A percentile compares a stretch with the other conserved stretches of the same genome.
These are phyloP conservation scores for Komagataea norvegica DNA, from an alignment of 1,139 yeast species.

Conservation along the genomic window DNA sequence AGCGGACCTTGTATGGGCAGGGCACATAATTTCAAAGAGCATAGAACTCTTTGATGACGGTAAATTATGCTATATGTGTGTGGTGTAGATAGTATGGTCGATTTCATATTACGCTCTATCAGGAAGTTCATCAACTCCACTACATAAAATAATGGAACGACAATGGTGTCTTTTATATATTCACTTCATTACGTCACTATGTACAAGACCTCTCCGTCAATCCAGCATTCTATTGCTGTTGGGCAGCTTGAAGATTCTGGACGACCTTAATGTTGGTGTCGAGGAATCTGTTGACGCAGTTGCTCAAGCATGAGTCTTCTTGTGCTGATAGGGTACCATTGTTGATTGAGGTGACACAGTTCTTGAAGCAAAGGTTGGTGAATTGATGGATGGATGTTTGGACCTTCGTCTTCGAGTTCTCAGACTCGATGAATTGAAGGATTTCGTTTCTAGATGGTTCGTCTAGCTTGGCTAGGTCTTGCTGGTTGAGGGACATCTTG, in stretches of 20 bases:
- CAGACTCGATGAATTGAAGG: slow-evolving; percentile 70
- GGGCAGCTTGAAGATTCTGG: slow-evolving; percentile 34
- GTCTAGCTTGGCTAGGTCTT: slow-evolving; percentile 61
- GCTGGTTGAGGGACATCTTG: slow-evolving; percentile 58
- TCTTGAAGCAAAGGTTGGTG: slow-evolving; percentile 87
- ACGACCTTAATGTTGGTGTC: slow-evolving; percentile 87
- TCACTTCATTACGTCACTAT: not conserved
- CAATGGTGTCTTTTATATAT: not conserved
- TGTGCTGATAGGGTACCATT: slow-evolving; percentile 45
- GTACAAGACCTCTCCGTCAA: not conserved
- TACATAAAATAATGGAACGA: too few species aligned
- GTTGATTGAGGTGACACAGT: slow-evolving; percentile 62
- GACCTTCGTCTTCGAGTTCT: slow-evolving; percentile 82
- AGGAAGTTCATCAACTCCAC: too few species aligned
- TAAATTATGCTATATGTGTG: too few species aligned
- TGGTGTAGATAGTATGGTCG: too few species aligned
- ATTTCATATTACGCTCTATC: too few species aligned
- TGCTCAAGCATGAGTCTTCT: slow-evolving; percentile 71
- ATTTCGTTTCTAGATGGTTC: slow-evolving; percentile 71
- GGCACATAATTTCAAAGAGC: too few species aligned
- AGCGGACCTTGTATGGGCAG: too few species aligned
- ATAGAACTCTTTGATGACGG: too few species aligned
- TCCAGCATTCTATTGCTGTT: slow-evolving; percentile 12
- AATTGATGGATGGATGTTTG: slow-evolving; percentile 81
- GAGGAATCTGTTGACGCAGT: slow-evolving; percentile 80